Base-by-base conservation (phyloP, 768 basidiomycete genomes). In the Collybia mongolica region DNA sequence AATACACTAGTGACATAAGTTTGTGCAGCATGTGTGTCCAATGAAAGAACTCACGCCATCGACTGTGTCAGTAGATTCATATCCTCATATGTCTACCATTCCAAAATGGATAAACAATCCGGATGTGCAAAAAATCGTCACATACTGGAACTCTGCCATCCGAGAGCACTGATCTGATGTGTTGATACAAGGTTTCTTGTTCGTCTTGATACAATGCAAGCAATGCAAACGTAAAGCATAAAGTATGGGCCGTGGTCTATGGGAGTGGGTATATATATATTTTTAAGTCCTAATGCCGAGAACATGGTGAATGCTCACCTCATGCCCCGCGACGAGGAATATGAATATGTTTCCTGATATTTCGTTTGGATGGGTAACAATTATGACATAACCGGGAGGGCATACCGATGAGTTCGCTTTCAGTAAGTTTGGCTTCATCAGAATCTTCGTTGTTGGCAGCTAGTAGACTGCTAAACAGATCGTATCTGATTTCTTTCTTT, bases 291-390 rank as follows among this genome's bases (percentile, higher is more conserved):
- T 12, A 32, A 4, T 28, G 17, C n/a, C 2, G 23, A 15, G n/a
- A 20, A 15, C 15, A 20, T n/a, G n/a, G 7, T 26, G 12, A 18
- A n/a, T 11, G 52, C 58, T 14, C 49, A 80, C 80, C 68, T 83
- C 83, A 50, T 83, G 80, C 7, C 83, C 83, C 19, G 84, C 84
- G 18, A 86, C 60, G n/a, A 84, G 57, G 51, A 76, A 78, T 17
- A 76, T 72, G 46, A 72, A 78, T n/a, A 76, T 69, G 57, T 78
- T 78, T 18, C 72, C 75, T 71, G 40, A 41, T 5, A 12, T 39
- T 26, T 9, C 22, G 32, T 36, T 5, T 23, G 36, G 12, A 36
- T 24, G 23, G 48, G 11, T 28, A 20, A 52, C 29, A 24, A 37
- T 22, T 6, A 24, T 6, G 26, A 11, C 12, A 37, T 36, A 5